Evolutionary conservation across 129 eudicot species (phyloP).

Genomic region (Solidago caesia): DNA sequence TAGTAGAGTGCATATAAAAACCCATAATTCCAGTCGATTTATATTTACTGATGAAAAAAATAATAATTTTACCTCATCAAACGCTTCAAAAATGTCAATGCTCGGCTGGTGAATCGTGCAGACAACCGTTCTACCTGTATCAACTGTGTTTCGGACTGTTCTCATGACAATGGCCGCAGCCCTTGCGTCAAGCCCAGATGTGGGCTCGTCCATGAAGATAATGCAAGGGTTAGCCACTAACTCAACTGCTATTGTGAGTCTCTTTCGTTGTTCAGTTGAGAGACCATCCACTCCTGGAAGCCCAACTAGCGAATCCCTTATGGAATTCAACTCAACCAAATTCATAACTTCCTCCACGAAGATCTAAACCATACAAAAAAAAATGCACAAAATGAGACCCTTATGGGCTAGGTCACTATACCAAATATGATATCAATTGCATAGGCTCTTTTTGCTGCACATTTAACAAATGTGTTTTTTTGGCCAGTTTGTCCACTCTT

Average conservation of each 20-base stretch:
- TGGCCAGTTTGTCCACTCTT: background rate
- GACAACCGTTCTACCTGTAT: conserved; percentile 80
- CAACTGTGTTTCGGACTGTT: conserved; percentile 77
- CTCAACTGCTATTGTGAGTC: conserved; percentile 79
- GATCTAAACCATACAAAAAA: conserved; percentile 34
- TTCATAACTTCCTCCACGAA: conserved; percentile 85
- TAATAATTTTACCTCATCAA: conserved; percentile 60
- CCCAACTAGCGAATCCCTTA: conserved; percentile 69
- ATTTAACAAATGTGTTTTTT: background rate
- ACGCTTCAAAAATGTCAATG: conserved; percentile 84
- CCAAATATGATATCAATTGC: background rate
- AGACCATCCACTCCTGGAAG: conserved; percentile 79
- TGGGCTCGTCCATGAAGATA: conserved; percentile 90
- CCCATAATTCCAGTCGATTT: background rate
- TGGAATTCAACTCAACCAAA: conserved; percentile 55
- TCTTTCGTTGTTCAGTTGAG: conserved; percentile 78
- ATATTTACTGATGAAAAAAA: background rate
- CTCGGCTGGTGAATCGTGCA: conserved; percentile 94
- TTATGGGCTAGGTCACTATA: background rate
- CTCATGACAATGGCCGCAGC: conserved; percentile 92
- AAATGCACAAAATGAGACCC: background rate
- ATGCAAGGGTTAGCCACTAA: conserved; percentile 84
- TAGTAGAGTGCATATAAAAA: background rate
- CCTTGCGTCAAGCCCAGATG: conserved; percentile 85
- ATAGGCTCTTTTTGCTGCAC: background rate